Percentiles rank a stretch among this genome's conserved stretches.
Conservation (phyloP, 2,329 filamentous ascomycete species). For the Lachnellula willkommii region DNA sequence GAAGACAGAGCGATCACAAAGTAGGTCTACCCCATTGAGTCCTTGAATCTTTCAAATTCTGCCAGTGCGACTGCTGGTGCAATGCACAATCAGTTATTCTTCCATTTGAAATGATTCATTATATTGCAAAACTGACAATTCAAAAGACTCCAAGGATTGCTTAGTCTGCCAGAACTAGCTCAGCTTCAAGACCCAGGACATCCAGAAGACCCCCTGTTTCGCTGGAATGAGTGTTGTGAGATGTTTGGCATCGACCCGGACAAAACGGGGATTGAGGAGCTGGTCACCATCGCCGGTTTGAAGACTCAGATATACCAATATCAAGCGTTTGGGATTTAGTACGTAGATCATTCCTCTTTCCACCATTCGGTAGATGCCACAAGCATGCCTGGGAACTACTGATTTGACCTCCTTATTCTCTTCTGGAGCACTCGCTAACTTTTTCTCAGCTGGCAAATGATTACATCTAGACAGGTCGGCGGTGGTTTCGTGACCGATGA, state of each 20-base stretch:
- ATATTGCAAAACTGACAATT: neutral
- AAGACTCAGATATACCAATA: slow-evolving; percentile 14
- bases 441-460: slow-evolving; percentile 14
- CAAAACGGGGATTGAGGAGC: slow-evolving; percentile 5
- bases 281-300: slow-evolving; percentile 10
- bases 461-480: slow-evolving; percentile 43
- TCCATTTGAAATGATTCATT: no score
- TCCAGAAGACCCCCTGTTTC: neutral
- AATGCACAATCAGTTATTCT: no score
- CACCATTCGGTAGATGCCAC: neutral
- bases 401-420: neutral
- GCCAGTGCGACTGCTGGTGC: neutral
- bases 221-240: slow-evolving; percentile 14
- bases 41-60: neutral
- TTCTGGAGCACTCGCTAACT: neutral
- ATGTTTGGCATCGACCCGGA: slow-evolving; percentile 11
- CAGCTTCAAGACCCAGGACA: slow-evolving; percentile 5
- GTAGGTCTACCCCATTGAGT: neutral
- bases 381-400: neutral
- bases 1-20: neutral
- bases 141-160: slow-evolving; percentile 12
- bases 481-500: slow-evolving; percentile 53
- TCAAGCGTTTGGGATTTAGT: slow-evolving; percentile 16
- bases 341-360: neutral
- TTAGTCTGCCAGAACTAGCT: slow-evolving; percentile 7